Evolutionary conservation across 768 basidiomycete genomes (phyloP), one percentile per base, ranked within the genome.

Genomic region (Boletus subparvulus): DNA sequence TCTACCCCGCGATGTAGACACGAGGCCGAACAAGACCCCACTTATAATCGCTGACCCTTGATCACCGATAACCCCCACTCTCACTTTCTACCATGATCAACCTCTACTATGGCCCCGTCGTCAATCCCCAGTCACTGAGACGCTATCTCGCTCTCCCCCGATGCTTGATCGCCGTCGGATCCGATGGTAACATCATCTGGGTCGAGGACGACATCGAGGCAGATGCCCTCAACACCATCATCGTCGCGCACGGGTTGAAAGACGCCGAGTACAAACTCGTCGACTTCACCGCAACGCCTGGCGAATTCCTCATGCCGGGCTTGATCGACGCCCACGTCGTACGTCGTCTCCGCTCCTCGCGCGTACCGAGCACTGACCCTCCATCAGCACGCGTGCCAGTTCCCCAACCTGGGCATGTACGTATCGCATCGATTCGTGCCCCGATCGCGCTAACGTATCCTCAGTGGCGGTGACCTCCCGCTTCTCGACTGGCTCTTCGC

Each of bases 251-350:
- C 57, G 87, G 85, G 6, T 69, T 75, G 39, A 42, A 71, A 10
- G 74, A 80, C 24, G 64, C 65, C 13, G 58, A 57, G 28, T 58
- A 48, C 49, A 41, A 28, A 4, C 68, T 84, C 2, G 64, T 77
- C 13, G 54, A 59, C 17, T 70, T 84, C 48, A 71, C 33, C 32
- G n/a, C 24, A 13, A 35, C 66, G n/a, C 67, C 77, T 2, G 82
- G 83, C 3, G 77, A 84, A 62, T 94, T 93, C 65, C 61, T 95
- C 46, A 82, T 92, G 67, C 94, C 94, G 13, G 94, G 94, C 6
- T 85, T 95, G 67, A 78, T 94, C 51, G 94, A 96, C 76, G 93
- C 93, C 8, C 93, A 94, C 73, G 90, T 90, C 30, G 93, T 93
- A 68, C 69, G 87, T 73, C 2, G 2, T 10, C 17, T n/a, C 11